Conservation (phyloP, 257 asterid species). For the Ilex aquifolium region DNA sequence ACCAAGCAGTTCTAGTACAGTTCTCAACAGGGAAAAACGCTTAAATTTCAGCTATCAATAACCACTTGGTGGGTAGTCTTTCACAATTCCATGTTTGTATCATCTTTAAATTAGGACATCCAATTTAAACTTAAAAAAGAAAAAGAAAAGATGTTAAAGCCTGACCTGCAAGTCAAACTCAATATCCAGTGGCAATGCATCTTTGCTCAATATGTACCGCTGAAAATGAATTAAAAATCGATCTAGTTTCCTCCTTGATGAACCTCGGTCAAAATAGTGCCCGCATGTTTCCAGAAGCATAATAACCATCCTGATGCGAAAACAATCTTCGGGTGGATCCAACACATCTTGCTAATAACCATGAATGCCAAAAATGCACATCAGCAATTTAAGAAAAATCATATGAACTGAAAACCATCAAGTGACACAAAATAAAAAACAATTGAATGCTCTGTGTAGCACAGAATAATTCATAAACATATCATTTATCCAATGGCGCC, state of each 20-base stretch:
- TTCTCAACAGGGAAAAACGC: too few species aligned
- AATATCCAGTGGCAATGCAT: conserved; percentile 80
- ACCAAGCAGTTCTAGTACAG: too few species aligned
- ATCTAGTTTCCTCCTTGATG: conserved; percentile 94
- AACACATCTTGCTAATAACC: conserved; percentile 65
- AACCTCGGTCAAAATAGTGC: conserved; percentile 96
- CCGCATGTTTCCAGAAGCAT: conserved; percentile 97
- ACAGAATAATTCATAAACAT: too few species aligned
- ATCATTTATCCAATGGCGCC: too few species aligned
- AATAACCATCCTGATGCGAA: conserved; percentile 89
- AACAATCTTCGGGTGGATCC: conserved; percentile 98
- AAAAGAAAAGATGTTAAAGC: not conserved
- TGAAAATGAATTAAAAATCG: conserved; percentile 93
- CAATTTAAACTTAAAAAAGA: not conserved
- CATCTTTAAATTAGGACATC: too few species aligned
- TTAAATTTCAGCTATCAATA: too few species aligned
- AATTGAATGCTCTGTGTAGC: too few species aligned
- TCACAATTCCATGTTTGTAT: too few species aligned
- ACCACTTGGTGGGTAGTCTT: too few species aligned
- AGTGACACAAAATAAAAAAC: too few species aligned
- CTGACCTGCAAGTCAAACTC: conserved; percentile 99
- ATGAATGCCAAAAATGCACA: conserved; percentile 20
- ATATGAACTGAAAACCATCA: too few species aligned
- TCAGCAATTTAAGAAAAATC: too few species aligned
- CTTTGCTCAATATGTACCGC: conserved; percentile 79